Evolutionary conservation across 371 early-diverging fungal genomes (phyloP).

Genomic region (Rhizopus delemar): DNA sequence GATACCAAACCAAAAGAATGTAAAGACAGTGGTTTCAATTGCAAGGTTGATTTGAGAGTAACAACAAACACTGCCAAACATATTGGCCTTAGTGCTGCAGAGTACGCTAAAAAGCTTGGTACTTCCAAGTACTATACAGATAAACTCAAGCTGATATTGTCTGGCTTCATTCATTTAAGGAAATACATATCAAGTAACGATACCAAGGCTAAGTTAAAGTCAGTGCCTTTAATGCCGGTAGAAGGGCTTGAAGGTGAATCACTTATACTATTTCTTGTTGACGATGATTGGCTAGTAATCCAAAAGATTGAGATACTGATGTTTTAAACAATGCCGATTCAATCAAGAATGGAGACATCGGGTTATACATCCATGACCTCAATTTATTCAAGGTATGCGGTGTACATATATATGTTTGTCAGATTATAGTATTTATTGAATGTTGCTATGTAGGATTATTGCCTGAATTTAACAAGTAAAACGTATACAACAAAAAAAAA

Average conservation of each 20-base stretch:
- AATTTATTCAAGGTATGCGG: not conserved
- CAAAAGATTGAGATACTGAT: not conserved
- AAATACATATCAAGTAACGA: not conserved
- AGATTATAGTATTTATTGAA: not conserved
- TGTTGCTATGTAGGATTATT: slow-evolving; percentile 3
- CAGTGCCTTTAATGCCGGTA: not conserved
- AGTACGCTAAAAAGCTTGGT: slow-evolving; percentile 8
- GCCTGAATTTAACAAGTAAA: not conserved
- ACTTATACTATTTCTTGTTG: not conserved
- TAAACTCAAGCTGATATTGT: slow-evolving; percentile 5
- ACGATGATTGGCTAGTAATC: not conserved
- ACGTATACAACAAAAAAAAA: not conserved
- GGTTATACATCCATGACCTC: not conserved
- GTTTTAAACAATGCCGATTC: not conserved
- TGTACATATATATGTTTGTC: not conserved
- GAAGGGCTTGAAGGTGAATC: not conserved
- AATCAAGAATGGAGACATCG: not conserved
- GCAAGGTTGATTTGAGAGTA: slow-evolving; percentile 10
- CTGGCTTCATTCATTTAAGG: not conserved
- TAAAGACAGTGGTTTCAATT: slow-evolving; percentile 6
- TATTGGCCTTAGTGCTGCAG: slow-evolving; percentile 9
- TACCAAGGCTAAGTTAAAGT: not conserved
- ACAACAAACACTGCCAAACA: slow-evolving; percentile 6
- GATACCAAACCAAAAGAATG: slow-evolving; percentile 6
- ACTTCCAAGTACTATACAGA: slow-evolving; percentile 10